These are phyloP conservation scores for Phanerochaete sordida DNA, from an alignment of 768 basidiomycete genomes.

Conservation along the genomic window DNA sequence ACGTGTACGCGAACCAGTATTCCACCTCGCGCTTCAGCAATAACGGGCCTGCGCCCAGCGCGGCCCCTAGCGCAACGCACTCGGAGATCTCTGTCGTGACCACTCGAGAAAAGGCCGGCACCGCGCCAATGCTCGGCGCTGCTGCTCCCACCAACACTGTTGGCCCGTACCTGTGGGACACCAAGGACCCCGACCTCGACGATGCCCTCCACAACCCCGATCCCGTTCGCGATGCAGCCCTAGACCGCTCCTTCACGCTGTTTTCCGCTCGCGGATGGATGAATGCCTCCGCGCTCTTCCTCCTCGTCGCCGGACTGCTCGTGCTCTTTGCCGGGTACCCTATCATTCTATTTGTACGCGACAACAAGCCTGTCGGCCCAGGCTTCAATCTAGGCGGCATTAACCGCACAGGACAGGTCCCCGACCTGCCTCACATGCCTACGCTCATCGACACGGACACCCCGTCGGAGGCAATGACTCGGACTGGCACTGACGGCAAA, in stretches of 20 bases:
- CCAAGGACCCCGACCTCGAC: conserved; percentile 81
- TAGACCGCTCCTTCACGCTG: conserved; percentile 59
- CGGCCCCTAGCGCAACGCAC: conserved; percentile 24
- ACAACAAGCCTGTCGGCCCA: conserved; percentile 34
- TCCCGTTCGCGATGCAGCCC: conserved; percentile 60
- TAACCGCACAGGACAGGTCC: conserved; percentile 86
- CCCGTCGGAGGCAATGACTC: conserved; percentile 49
- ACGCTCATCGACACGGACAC: conserved; percentile 77
- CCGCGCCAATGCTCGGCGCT: conserved; percentile 26
- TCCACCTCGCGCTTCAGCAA: conserved; percentile 55
- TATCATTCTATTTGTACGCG: conserved; percentile 55
- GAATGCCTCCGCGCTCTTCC: conserved; percentile 70
- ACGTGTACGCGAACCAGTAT: conserved; percentile 40
- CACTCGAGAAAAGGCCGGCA: conserved; percentile 33
- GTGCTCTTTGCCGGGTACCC: conserved; percentile 88
- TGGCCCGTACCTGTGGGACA: conserved; percentile 71
- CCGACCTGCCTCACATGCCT: conserved; percentile 64
- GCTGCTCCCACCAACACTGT: conserved; percentile 49
- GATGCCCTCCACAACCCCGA: conserved; percentile 90
- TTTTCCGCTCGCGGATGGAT: conserved; percentile 83
- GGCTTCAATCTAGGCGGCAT: conserved; percentile 84
- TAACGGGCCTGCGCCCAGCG: background rate
- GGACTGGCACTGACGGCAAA: conserved; percentile 72
- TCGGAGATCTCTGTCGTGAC: conserved; percentile 41
- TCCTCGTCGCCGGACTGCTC: conserved; percentile 66